Evolutionary conservation across 164 flowering plant genomes (phyloP).

Genomic region (Chloranthus sessilifolius): DNA sequence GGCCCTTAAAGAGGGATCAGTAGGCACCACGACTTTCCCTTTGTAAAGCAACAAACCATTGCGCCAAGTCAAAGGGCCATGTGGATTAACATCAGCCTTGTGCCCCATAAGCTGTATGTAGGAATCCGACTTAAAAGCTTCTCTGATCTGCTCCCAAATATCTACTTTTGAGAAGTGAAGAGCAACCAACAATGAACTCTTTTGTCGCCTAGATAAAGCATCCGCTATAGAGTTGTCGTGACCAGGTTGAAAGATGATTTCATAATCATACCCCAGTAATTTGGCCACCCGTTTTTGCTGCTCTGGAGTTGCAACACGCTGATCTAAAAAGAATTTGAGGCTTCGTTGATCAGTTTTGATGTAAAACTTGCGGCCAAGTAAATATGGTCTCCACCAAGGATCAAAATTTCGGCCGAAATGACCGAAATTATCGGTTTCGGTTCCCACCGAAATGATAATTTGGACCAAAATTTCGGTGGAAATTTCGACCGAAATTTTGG

Average conservation of each 20-base stretch:
- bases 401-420: too few relatives aligned
- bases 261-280: constrained; percentile 5
- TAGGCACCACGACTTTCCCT: neutral
- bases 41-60: neutral
- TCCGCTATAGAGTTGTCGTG: neutral
- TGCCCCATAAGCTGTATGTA: neutral
- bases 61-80: too few relatives aligned
- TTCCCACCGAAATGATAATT: too few relatives aligned
- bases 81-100: too few relatives aligned
- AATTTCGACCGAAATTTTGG: too few relatives aligned
- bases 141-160: neutral
- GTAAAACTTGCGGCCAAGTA: neutral
- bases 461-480: too few relatives aligned
- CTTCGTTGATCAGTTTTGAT: neutral
- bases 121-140: too few relatives aligned
- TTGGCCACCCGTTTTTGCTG: neutral
- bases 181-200: neutral
- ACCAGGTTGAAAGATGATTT: neutral
- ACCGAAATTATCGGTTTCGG: too few relatives aligned
- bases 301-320: neutral
- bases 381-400: constrained; percentile 5
- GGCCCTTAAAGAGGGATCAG: neutral
- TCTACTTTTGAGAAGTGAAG: neutral
- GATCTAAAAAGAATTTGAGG: neutral
- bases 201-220: too few relatives aligned